phyloP scores from a whole-genome alignment of 768 basidiomycete genomes.

The Mycena floridula region DNA sequence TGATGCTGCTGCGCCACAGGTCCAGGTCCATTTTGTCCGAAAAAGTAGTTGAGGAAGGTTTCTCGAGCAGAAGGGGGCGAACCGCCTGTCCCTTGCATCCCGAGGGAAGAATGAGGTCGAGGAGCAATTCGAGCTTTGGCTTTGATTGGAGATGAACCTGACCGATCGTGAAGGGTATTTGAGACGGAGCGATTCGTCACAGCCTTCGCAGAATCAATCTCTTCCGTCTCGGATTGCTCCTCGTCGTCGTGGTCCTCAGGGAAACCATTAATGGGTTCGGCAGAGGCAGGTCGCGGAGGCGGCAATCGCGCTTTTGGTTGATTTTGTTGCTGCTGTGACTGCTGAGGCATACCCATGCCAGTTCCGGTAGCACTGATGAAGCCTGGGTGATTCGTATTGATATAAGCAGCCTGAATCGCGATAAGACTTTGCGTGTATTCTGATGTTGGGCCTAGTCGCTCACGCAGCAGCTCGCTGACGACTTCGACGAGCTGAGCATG shows the following conservation, averaged over 20 bases:
- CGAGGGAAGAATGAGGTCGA: conserved; percentile 30
- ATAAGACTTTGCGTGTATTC: conserved; percentile 96
- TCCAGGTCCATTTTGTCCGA: conserved; percentile 84
- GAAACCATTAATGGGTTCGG: conserved; percentile 56
- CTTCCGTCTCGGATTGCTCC: conserved; percentile 58
- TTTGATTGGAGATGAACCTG: conserved; percentile 29
- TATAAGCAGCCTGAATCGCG: conserved; percentile 96
- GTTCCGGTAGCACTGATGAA: conserved; percentile 72
- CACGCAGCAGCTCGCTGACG: conserved; percentile 92
- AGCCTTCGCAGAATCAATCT: conserved; percentile 47
- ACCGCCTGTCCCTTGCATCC: conserved; percentile 30
- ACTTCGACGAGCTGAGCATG: conserved; percentile 94
- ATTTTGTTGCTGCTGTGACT: conserved; percentile 12
- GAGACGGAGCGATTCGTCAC: conserved; percentile 68
- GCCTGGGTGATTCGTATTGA: conserved; percentile 97
- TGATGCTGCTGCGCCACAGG: conserved; percentile 42
- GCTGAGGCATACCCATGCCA: conserved; percentile 38
- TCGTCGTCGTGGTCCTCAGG: conserved; percentile 47
- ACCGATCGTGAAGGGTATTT: conserved; percentile 70
- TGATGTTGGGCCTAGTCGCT: conserved; percentile 92
- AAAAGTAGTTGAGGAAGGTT: conserved; percentile 96
- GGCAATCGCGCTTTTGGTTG: conserved; percentile 36
- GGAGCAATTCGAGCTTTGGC: not conserved
- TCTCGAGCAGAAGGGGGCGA: conserved; percentile 62
- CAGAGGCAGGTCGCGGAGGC: conserved; percentile 53